Evolutionary conservation across 2,329 filamentous ascomycete genomes (phyloP), one percentile per base, ranked within the genome.

Genomic region (Aspergillus felis): DNA sequence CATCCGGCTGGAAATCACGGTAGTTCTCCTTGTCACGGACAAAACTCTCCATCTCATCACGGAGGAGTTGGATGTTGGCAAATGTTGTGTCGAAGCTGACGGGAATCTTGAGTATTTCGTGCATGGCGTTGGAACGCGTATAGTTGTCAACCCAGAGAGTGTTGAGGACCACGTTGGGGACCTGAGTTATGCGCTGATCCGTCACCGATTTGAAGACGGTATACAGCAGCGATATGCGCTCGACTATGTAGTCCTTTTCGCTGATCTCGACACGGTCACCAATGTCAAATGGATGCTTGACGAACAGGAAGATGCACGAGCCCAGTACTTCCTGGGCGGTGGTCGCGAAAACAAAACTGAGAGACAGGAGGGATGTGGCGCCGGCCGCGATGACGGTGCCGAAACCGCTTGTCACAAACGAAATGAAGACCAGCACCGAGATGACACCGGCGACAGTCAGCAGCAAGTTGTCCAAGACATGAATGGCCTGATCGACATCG

Each of bases 281-380:
- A 24, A 97, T 92, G 71, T 99, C 94, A 73, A 90, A 97, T 0
- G 94, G 93, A 73, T 99, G 94, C 80, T 99, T 99, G 79, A 97
- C 91, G 68, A 99, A 99, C 1, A 99, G 80, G 80, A 99, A 99
- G 69, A 99, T 96, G 79, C 93, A 97, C 41, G 92, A 97, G 68
- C 93, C 93, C n/a, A 99, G 84, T 62, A 99, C 89, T 75, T 99
- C 94, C 75, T 97, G 92, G 3, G 89, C 88, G 1, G 92, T 97
- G 56, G 89, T 88, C 25, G 92, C 88, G 74, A 99, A 97, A 66
- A 97, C 89, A 78, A 99, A 99, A 3, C 93, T 97, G n/a, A 97
- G 80, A 5, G 93, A 97, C 9, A 99, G 85, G 46, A 99, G 82
- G 0, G 94, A 89, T 1, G 94, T 97, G 61, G 93, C 93, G 51